phyloP scores from a whole-genome alignment of 2,329 filamentous ascomycete genomes.

The Fusarium caatingaense region DNA sequence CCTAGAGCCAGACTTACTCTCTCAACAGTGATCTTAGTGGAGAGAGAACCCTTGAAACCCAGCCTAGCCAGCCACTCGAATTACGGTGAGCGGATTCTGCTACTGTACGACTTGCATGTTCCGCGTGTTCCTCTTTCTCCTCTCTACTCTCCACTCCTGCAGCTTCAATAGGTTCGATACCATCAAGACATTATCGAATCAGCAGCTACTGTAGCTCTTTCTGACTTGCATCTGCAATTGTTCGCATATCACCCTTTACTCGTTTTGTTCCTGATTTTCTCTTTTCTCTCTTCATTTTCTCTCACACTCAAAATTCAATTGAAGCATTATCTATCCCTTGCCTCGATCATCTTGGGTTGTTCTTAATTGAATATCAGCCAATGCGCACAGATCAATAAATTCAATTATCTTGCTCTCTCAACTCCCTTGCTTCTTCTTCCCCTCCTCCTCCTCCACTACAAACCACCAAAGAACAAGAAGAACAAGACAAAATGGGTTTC shows the following conservation, averaged over 20 bases:
- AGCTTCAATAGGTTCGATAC: neutral
- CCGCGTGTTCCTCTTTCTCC: constrained; percentile 5
- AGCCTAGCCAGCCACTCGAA: constrained; percentile 1
- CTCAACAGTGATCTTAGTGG: neutral
- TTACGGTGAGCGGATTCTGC: constrained; percentile 6
- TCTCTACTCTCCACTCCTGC: neutral
- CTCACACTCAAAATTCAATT: neutral
- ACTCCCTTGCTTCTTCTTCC: neutral
- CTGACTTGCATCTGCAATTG: constrained; percentile 40
- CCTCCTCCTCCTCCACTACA: neutral
- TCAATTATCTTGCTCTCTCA: neutral
- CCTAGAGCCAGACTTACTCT: too few relatives aligned
- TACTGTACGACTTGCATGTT: constrained; percentile 7
- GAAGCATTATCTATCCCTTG: neutral
- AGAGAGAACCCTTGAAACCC: constrained; percentile 10
- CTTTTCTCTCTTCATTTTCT: neutral
- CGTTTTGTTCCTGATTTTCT: constrained; percentile 8
- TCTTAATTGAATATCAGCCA: constrained; percentile 9
- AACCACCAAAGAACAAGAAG: neutral
- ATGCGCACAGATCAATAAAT: constrained; percentile 22
- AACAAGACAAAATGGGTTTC: constrained; percentile 47
- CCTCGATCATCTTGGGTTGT: neutral
- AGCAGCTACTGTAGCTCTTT: constrained; percentile 2
- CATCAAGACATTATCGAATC: neutral
- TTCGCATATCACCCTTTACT: constrained; percentile 26